A percentile compares a stretch with the other conserved stretches of the same genome.
phyloP scores from a whole-genome alignment of 257 asterid species.

The Solanum chaucha region DNA sequence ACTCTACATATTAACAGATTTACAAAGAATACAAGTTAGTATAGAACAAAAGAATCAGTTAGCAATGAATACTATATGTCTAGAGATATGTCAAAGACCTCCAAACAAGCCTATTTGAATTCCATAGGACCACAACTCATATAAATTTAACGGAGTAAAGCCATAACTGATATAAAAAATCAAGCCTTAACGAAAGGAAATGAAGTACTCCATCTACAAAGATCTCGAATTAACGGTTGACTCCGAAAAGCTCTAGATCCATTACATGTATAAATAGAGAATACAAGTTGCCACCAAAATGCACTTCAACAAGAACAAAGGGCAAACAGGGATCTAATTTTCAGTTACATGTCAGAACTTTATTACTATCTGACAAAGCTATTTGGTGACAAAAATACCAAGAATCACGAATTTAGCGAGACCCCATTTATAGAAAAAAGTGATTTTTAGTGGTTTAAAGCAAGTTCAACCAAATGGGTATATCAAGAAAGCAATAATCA shows the following conservation, averaged over 20 bases:
- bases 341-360: slow-evolving; percentile 5
- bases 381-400: neutral
- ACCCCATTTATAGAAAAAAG: neutral
- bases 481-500: neutral
- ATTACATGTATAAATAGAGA: neutral
- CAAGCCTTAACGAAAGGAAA: neutral
- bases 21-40: neutral
- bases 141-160: neutral
- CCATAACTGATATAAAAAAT: neutral
- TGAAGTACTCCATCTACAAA: neutral
- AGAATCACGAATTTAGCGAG: slow-evolving; percentile 5
- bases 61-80: neutral
- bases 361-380: neutral
- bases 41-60: slow-evolving; percentile 4
- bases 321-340: neutral
- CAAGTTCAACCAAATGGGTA: neutral
- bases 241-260: neutral
- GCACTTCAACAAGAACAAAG: neutral
- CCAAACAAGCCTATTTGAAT: neutral
- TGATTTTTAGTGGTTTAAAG: neutral
- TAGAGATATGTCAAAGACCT: neutral
- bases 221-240: neutral
- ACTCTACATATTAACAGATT: slow-evolving; percentile 4
- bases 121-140: neutral
- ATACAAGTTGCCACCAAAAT: neutral